phyloP scores from a whole-genome alignment of 345 rosid species.

The Carallia pectinifolia region DNA sequence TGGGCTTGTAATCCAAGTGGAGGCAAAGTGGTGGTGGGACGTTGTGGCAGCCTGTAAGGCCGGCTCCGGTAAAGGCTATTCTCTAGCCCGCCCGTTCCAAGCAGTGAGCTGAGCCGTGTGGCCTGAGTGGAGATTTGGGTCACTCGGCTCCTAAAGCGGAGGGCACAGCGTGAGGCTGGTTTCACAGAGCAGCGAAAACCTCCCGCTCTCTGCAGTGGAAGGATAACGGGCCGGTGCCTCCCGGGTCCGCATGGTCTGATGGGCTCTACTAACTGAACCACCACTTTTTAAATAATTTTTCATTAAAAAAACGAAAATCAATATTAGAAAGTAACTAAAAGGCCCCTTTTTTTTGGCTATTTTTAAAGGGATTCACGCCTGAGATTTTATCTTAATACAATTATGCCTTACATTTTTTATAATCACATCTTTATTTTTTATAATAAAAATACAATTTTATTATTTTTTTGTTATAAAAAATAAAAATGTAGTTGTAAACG shows the following conservation, averaged over 20 bases:
- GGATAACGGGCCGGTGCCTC: constrained; percentile 24
- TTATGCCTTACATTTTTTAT: no score
- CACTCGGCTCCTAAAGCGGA: constrained; percentile 16
- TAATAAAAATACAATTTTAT: no score
- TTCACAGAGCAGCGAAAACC: constrained; percentile 22
- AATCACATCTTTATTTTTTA: no score
- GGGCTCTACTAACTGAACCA: constrained; percentile 28
- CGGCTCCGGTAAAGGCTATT: not conserved
- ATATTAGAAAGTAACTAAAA: no score
- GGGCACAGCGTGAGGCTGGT: constrained; percentile 49
- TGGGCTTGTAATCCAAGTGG: constrained; percentile 33
- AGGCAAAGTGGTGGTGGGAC: constrained; percentile 14
- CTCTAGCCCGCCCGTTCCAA: constrained; percentile 31
- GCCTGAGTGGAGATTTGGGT: constrained; percentile 8
- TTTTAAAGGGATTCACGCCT: no score
- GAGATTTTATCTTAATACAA: no score
- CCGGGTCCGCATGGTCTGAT: constrained; percentile 6
- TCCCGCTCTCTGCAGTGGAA: constrained; percentile 34
- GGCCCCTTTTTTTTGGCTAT: no score
- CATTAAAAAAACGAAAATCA: no score
- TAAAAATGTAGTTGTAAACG: no score
- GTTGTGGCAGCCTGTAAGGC: not conserved
- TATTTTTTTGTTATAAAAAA: no score
- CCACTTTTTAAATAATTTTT: constrained; percentile 13
- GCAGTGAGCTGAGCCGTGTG: constrained; percentile 21